These are phyloP conservation scores for Plasmodium billcollinsi DNA, from an alignment of 169 alveolate genomes.

Conservation along the genomic window DNA sequence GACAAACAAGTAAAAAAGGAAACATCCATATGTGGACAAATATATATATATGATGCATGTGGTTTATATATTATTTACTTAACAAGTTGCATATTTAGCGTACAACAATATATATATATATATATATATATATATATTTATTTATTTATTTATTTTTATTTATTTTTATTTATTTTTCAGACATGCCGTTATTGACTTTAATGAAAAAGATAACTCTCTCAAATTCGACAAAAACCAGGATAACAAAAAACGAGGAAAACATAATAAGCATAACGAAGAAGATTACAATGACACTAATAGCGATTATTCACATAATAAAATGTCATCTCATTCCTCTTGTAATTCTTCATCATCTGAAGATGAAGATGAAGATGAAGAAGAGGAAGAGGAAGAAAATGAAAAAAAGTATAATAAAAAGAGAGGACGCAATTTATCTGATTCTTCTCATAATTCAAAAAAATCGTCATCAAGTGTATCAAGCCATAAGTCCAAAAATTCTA, in stretches of 20 bases:
- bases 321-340: slow-evolving; percentile 18
- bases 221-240: not conserved
- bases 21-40: not conserved
- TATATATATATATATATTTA: not conserved
- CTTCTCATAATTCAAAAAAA: slow-evolving; percentile 36
- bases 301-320: slow-evolving; percentile 17
- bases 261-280: slow-evolving; percentile 4
- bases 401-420: slow-evolving; percentile 14
- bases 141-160: slow-evolving; percentile 8
- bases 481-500: slow-evolving; percentile 23
- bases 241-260: not conserved
- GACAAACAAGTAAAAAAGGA: slow-evolving; percentile 44
- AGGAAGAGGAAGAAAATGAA: not conserved
- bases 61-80: no score
- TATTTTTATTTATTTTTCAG: slow-evolving; percentile 15
- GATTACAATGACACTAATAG: not conserved
- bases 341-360: no score
- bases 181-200: slow-evolving; percentile 60
- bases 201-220: slow-evolving; percentile 29
- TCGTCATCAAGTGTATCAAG: slow-evolving; percentile 29
- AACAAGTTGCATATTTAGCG: no score
- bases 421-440: slow-evolving; percentile 2
- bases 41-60: not conserved
- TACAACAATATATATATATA: not conserved
- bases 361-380: no score